These are phyloP conservation scores for Funneliformis mosseae DNA, from an alignment of 192 early-diverging fungal genomes.

Conservation along the genomic window DNA sequence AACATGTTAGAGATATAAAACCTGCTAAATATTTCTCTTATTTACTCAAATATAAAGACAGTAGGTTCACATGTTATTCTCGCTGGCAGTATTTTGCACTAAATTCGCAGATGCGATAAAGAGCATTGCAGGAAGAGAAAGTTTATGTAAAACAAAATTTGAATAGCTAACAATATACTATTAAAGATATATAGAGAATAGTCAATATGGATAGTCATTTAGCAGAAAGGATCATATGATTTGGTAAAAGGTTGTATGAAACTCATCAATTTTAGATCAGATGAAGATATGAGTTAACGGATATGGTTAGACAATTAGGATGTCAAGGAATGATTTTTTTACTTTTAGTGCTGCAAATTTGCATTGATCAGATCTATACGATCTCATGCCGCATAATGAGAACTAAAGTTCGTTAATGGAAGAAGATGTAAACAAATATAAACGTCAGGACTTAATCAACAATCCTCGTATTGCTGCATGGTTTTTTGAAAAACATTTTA, in stretches of 20 bases:
- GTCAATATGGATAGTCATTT: not conserved
- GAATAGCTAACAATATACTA: not conserved
- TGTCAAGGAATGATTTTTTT: conserved; percentile 5
- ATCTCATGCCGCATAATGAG: too few relatives aligned
- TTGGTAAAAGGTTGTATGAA: not conserved
- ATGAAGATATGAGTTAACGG: not conserved
- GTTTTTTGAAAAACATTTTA: too few relatives aligned
- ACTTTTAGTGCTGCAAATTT: conserved; percentile 8
- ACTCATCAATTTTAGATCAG: not conserved
- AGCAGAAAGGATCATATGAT: not conserved
- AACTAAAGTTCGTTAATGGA: too few relatives aligned
- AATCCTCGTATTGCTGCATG: too few relatives aligned
- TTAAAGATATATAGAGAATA: not conserved
- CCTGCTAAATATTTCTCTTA: not conserved
- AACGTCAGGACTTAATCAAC: too few relatives aligned
- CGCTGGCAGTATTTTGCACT: not conserved
- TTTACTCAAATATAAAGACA: not conserved
- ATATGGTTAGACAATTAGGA: conserved; percentile 19
- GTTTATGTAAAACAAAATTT: conserved; percentile 18
- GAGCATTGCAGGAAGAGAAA: not conserved
- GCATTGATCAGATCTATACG: too few relatives aligned
- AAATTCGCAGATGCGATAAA: conserved; percentile 7
- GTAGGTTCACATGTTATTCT: not conserved
- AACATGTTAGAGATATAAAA: conserved; percentile 14
- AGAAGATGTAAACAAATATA: too few relatives aligned